Conservation (phyloP, 495 filamentous ascomycete genomes). For the Bacidia rubella region DNA sequence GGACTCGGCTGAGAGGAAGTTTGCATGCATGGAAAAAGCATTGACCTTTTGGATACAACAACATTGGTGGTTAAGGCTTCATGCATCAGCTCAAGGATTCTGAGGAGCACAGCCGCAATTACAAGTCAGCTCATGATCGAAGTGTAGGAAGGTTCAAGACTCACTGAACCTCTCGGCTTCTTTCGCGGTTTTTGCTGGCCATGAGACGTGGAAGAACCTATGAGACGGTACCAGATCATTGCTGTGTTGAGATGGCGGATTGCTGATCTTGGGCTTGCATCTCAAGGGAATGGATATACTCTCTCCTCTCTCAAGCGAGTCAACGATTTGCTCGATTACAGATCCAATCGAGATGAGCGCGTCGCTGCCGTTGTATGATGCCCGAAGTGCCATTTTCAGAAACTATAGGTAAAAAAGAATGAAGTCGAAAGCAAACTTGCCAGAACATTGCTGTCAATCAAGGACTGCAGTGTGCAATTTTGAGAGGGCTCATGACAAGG, state of each 20-base stretch:
- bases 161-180: slow-evolving; percentile 59
- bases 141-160: background rate
- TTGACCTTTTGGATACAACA: slow-evolving; percentile 66
- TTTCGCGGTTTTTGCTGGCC: slow-evolving; percentile 42
- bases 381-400: background rate
- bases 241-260: background rate
- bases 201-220: slow-evolving; percentile 20
- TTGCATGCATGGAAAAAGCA: too few species aligned
- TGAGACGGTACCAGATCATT: background rate
- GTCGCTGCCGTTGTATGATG: background rate
- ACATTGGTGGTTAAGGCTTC: slow-evolving; percentile 47
- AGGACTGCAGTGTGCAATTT: too few species aligned
- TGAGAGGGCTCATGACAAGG: too few species aligned
- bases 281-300: slow-evolving; percentile 10
- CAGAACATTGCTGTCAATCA: too few species aligned
- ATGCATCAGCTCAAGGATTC: slow-evolving; percentile 57
- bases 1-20: too few species aligned
- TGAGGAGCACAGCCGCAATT: slow-evolving; percentile 42
- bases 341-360: background rate
- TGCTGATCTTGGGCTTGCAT: background rate
- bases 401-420: background rate
- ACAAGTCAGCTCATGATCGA: slow-evolving; percentile 1
- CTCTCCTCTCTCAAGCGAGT: slow-evolving; percentile 4
- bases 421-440: too few species aligned
- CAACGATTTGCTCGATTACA: slow-evolving; percentile 5